A percentile compares a stretch with the other conserved stretches of the same genome.
These are phyloP conservation scores for Petasospora fabianii DNA, from an alignment of 1,139 yeast genomes.

Conservation along the genomic window DNA sequence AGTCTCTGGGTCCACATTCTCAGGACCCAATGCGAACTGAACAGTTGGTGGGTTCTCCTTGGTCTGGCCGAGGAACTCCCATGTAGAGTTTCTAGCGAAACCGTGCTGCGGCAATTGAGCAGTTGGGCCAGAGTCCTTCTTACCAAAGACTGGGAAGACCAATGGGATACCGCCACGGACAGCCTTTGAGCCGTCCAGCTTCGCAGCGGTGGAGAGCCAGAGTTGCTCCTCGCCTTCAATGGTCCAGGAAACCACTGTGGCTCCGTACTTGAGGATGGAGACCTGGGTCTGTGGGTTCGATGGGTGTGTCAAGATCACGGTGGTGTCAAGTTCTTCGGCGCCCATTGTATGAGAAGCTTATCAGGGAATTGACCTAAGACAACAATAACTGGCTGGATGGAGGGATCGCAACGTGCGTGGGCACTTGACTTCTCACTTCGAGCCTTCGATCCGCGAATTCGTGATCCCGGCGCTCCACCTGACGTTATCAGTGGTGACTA, in stretches of 20 bases:
- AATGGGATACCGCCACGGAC: constrained; percentile 97
- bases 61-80: constrained; percentile 92
- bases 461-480: no score
- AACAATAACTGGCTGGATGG: no score
- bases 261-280: constrained; percentile 78
- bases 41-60: constrained; percentile 59
- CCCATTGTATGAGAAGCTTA: constrained; percentile 25
- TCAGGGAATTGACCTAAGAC: no score
- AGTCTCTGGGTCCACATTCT: constrained; percentile 56
- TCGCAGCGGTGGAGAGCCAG: constrained; percentile 71
- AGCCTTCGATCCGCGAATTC: no score
- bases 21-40: constrained; percentile 92
- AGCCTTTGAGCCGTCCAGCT: constrained; percentile 85
- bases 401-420: no score
- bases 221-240: constrained; percentile 67
- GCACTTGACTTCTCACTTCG: no score
- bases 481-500: no score
- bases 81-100: constrained; percentile 79
- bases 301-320: constrained; percentile 60
- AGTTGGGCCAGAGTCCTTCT: constrained; percentile 45
- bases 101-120: constrained; percentile 89
- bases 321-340: constrained; percentile 63
- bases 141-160: constrained; percentile 94
- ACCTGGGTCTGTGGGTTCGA: constrained; percentile 50
- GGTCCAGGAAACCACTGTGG: constrained; percentile 83